Evolutionary conservation across 2,329 filamentous ascomycete species (phyloP), one percentile per base, ranked within the genome.

Genomic region (Verticillium albo-atrum): DNA sequence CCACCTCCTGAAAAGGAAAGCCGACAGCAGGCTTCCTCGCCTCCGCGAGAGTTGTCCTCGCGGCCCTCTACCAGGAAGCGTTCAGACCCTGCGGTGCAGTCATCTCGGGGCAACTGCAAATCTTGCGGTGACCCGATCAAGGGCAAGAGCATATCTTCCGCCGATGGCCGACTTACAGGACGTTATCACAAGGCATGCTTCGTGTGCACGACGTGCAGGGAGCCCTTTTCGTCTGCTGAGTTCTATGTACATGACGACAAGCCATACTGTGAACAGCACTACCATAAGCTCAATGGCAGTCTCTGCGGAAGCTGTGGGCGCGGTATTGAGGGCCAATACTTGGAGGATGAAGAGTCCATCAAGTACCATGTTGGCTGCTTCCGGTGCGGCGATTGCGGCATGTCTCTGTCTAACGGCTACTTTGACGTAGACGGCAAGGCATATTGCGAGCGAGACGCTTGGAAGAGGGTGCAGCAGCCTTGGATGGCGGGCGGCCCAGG

Each of bases 151-250:
- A 88, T 99, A 60, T 96, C 94, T 34, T 96, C 92, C 15, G 92
- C 92, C 1, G 95, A 97, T 67, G 95, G 95, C 17, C 88, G 93
- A 26, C 80, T 99, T 26, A 96, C 91, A 0, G 95, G 95, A 10
- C 89, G 92, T 63, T 99, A 97, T 73, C 95, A 99, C 80, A 96
- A 96, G 73, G 84, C 89, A 4, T 99, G 94, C 73, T 98, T 99
- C 71, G 90, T 94, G 12, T 99, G 95, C 80, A 85, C 86, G 4
- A 92, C 89, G 1, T 99, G 95, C 77, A 79, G 81, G 12, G 82
- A 87, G 58, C 89, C 92, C 1, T 99, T 98, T 70, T 80, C 87
- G 23, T 96, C 92, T 0, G 85, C 91, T 1, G 92, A 95, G 61
- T 98, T 98, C 68, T 99, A 99, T 71, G 93, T 99, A 12, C 84